A percentile compares a stretch with the other conserved stretches of the same genome.
phyloP scores from a whole-genome alignment of 2,329 filamentous ascomycete genomes.

The Beauveria sp. region DNA sequence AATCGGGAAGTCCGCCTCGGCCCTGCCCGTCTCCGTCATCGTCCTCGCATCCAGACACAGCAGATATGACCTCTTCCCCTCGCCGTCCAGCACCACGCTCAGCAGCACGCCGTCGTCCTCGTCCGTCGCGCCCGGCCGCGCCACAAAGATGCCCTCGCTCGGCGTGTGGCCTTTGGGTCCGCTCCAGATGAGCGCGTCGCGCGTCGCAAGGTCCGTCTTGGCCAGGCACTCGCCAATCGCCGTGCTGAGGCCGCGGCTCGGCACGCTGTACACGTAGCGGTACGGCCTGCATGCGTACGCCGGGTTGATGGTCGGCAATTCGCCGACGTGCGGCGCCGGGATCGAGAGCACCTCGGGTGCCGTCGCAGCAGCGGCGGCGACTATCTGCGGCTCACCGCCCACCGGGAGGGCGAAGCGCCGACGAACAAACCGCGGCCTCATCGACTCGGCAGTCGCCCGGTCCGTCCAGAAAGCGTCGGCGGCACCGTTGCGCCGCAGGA shows the following conservation, averaged over 20 bases:
- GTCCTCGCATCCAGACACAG: constrained; percentile 50
- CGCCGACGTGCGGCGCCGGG: constrained; percentile 37
- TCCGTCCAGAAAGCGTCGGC: constrained; percentile 19
- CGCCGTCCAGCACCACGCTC: constrained; percentile 51
- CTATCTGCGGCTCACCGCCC: too few species aligned
- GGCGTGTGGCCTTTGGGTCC: constrained; percentile 48
- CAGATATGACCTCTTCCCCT: constrained; percentile 47
- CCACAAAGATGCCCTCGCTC: constrained; percentile 56
- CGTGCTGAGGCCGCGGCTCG: constrained; percentile 44
- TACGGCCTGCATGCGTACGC: constrained; percentile 38
- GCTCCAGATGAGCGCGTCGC: constrained; percentile 43
- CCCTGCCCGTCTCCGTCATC: constrained; percentile 51
- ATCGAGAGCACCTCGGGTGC: constrained; percentile 21
- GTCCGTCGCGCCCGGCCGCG: constrained; percentile 22
- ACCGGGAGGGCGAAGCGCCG: constrained; percentile 1
- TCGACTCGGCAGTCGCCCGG: constrained; percentile 18
- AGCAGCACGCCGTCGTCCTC: constrained; percentile 53
- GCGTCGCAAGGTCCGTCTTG: constrained; percentile 49
- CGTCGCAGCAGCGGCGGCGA: neutral
- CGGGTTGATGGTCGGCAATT: constrained; percentile 56
- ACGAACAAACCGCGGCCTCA: neutral
- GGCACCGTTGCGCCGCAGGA: constrained; percentile 37
- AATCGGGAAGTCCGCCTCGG: constrained; percentile 47
- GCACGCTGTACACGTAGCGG: constrained; percentile 48
- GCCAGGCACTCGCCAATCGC: constrained; percentile 47